Evolutionary conservation across 768 basidiomycete species (phyloP).

Genomic region (Boletus sp.): DNA sequence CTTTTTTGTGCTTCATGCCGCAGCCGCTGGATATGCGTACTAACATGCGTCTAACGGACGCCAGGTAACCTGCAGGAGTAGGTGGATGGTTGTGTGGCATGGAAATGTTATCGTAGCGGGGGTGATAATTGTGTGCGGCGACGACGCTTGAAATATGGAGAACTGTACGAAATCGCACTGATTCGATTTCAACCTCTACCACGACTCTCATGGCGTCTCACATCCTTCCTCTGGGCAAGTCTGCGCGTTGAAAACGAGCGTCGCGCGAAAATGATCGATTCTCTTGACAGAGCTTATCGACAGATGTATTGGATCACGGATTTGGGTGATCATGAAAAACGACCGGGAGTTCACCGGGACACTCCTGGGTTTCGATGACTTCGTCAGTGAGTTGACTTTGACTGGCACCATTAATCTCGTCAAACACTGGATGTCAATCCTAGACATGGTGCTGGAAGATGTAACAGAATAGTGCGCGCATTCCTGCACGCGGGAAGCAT

Average conservation of each 20-base stretch:
- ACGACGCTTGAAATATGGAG: conserved; percentile 4
- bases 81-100: conserved; percentile 19
- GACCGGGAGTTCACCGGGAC: conserved; percentile 97
- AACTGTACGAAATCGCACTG: conserved; percentile 6
- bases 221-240: conserved; percentile 84
- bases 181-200: neutral
- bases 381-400: conserved; percentile 80
- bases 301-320: conserved; percentile 92
- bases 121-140: conserved; percentile 17
- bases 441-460: conserved; percentile 94
- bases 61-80: conserved; percentile 18
- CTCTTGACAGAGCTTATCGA: conserved; percentile 80
- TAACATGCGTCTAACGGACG: conserved; percentile 35
- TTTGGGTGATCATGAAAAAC: conserved; percentile 98
- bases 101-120: conserved; percentile 20
- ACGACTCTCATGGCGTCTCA: conserved; percentile 73
- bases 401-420: neutral
- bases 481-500: neutral
- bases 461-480: conserved; percentile 88
- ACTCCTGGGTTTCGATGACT: conserved; percentile 95
- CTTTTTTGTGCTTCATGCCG: conserved; percentile 20
- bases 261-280: neutral
- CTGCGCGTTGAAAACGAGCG: neutral
- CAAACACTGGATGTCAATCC: neutral
- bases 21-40: conserved; percentile 18